phyloP scores from a whole-genome alignment of 2,329 filamentous ascomycete genomes.

The Sarocladiaceae sp. region DNA sequence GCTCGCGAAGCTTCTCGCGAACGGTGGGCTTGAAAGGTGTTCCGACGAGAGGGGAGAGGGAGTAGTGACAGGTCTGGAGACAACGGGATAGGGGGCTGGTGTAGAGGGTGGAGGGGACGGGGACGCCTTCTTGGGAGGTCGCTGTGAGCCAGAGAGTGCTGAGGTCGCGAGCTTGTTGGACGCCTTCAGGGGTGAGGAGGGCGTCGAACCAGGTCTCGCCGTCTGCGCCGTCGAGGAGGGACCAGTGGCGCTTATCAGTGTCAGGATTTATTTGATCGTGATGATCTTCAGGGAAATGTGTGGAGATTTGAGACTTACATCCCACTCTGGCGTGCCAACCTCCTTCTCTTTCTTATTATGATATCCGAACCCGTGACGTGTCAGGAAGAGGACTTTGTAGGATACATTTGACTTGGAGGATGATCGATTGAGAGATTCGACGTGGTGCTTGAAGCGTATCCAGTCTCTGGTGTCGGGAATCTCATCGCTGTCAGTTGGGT shows the following conservation, averaged over 20 bases:
- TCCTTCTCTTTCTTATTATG: slow-evolving; percentile 44
- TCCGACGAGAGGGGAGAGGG: slow-evolving; percentile 36
- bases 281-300: neutral
- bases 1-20: slow-evolving; percentile 54
- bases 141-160: slow-evolving; percentile 44
- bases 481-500: slow-evolving; percentile 32
- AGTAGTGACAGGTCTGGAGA: slow-evolving; percentile 47
- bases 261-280: neutral
- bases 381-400: slow-evolving; percentile 50
- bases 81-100: slow-evolving; percentile 53
- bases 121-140: slow-evolving; percentile 38
- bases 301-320: slow-evolving; percentile 26
- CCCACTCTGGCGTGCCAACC: slow-evolving; percentile 52
- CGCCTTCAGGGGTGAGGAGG: slow-evolving; percentile 45
- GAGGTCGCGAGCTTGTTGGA: slow-evolving; percentile 45
- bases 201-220: slow-evolving; percentile 34
- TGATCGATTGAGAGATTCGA: slow-evolving; percentile 38
- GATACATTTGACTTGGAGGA: slow-evolving; percentile 31
- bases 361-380: slow-evolving; percentile 50
- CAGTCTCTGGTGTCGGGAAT: slow-evolving; percentile 37
- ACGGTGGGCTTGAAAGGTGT: slow-evolving; percentile 41
- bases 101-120: slow-evolving; percentile 48
- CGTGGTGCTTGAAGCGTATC: slow-evolving; percentile 42
- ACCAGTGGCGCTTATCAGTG: slow-evolving; percentile 26
- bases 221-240: slow-evolving; percentile 31